A percentile compares a stretch with the other conserved stretches of the same genome.
These are phyloP conservation scores for Lignosus rhinocerotis DNA, from an alignment of 1,284 basidiomycete genomes.

Conservation along the genomic window DNA sequence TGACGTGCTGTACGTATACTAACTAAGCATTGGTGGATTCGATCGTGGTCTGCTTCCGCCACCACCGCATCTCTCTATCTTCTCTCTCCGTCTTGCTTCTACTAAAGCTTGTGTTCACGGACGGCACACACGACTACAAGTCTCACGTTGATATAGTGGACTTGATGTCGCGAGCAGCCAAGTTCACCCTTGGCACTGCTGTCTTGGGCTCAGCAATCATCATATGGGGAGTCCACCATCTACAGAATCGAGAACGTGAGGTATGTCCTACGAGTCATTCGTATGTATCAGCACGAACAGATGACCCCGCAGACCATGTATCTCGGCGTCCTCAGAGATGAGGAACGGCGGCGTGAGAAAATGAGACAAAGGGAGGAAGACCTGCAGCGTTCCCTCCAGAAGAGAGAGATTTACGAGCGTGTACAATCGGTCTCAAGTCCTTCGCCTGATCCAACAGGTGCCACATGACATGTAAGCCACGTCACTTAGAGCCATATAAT, in stretches of 20 bases:
- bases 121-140: neutral
- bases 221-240: conserved; percentile 90
- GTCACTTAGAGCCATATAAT: neutral
- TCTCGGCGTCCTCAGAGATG: conserved; percentile 85
- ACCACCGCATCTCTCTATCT: neutral
- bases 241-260: conserved; percentile 85
- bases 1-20: no score
- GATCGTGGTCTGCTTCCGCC: neutral
- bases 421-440: conserved; percentile 52
- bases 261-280: conserved; percentile 42
- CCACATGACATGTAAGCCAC: neutral
- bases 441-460: conserved; percentile 3
- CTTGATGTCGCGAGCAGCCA: conserved; percentile 76
- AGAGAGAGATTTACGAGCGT: conserved; percentile 66
- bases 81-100: neutral
- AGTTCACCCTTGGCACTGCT: conserved; percentile 74
- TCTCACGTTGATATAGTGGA: neutral
- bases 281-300: neutral
- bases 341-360: conserved; percentile 77
- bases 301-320: conserved; percentile 76
- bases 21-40: neutral
- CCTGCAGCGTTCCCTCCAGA: conserved; percentile 63
- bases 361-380: conserved; percentile 67
- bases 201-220: conserved; percentile 68
- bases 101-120: neutral